These are phyloP conservation scores for Entonaema liquescens DNA, from an alignment of 495 filamentous ascomycete species.

Conservation along the genomic window DNA sequence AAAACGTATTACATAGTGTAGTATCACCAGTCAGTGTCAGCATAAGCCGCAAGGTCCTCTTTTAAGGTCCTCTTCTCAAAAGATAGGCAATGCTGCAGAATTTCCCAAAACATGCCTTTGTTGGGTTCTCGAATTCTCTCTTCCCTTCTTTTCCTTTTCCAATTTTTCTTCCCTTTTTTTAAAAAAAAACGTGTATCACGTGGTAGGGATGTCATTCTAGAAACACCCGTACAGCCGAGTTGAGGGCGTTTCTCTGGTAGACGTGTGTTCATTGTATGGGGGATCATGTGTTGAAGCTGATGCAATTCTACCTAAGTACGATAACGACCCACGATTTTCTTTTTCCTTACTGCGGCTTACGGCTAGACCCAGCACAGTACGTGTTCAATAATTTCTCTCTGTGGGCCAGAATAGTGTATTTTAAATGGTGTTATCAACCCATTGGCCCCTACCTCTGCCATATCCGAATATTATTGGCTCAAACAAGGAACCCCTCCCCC, in stretches of 20 bases:
- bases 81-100: conserved; percentile 3
- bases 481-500: conserved; percentile 24
- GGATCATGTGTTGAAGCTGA: conserved; percentile 28
- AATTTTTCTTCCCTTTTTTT: background rate
- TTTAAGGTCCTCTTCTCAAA: conserved; percentile 2
- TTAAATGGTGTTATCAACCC: conserved; percentile 33
- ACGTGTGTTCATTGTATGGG: conserved; percentile 21
- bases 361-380: conserved; percentile 3
- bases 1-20: background rate
- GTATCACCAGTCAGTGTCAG: background rate
- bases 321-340: conserved; percentile 13
- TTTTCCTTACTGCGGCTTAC: conserved; percentile 8
- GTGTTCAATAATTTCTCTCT: background rate
- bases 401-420: conserved; percentile 4
- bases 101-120: background rate
- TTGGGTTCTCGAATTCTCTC: background rate
- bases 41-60: conserved; percentile 2
- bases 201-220: background rate
- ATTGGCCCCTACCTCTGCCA: conserved; percentile 17
- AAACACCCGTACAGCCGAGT: background rate
- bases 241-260: conserved; percentile 12
- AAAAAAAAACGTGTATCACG: background rate
- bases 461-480: conserved; percentile 8
- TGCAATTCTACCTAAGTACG: conserved; percentile 19
- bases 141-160: background rate